phyloP scores from a whole-genome alignment of 768 basidiomycete genomes.

The Amyloporia xantha region DNA sequence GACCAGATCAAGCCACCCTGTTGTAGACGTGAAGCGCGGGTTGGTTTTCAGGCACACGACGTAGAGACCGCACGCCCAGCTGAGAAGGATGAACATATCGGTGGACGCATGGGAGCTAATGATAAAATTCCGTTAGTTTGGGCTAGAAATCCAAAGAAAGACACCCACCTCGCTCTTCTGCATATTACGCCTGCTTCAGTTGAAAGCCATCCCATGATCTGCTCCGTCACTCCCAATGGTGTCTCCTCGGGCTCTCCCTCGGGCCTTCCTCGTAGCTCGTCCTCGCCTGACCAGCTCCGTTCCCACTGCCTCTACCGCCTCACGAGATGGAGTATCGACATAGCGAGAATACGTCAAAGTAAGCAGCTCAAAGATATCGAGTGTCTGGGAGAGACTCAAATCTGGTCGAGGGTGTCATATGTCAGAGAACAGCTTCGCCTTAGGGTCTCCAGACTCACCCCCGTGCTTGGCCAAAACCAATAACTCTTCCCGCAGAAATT shows the following conservation, averaged over 20 bases:
- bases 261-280: slow-evolving; percentile 43
- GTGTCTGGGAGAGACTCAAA: slow-evolving; percentile 47
- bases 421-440: not conserved
- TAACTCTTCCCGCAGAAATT: slow-evolving; percentile 61
- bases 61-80: slow-evolving; percentile 66
- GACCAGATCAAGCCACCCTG: slow-evolving; percentile 46
- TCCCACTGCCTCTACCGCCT: slow-evolving; percentile 63
- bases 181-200: slow-evolving; percentile 56
- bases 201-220: slow-evolving; percentile 71
- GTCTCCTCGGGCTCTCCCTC: slow-evolving; percentile 34
- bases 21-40: slow-evolving; percentile 38
- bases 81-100: slow-evolving; percentile 62
- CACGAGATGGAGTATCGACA: slow-evolving; percentile 61
- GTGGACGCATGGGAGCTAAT: slow-evolving; percentile 38
- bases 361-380: slow-evolving; percentile 69
- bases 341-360: slow-evolving; percentile 77
- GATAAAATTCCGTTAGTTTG: slow-evolving; percentile 9
- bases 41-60: slow-evolving; percentile 40
- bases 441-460: slow-evolving; percentile 32
- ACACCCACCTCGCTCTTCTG: slow-evolving; percentile 52
- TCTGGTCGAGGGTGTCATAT: slow-evolving; percentile 36
- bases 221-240: slow-evolving; percentile 57
- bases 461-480: slow-evolving; percentile 47
- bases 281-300: slow-evolving; percentile 55
- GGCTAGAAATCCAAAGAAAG: not conserved